A percentile compares a stretch with the other conserved stretches of the same genome.
Evolutionary conservation across 1,139 yeast species (phyloP).

Genomic region (Suhomyces ambrosiae): DNA sequence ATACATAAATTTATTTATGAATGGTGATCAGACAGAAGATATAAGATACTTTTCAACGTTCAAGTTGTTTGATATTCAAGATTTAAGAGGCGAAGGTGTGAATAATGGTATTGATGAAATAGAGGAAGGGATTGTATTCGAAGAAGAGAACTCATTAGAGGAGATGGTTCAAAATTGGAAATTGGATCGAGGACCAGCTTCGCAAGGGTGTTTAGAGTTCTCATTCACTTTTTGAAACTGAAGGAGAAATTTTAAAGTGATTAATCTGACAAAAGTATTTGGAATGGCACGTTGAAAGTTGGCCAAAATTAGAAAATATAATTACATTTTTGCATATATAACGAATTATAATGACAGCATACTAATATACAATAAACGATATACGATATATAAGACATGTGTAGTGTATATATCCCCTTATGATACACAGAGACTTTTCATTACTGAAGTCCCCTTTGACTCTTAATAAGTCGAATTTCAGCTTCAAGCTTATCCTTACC

Average conservation of each 20-base stretch:
- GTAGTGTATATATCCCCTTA: too few species aligned
- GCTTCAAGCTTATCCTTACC: slow-evolving; percentile 87
- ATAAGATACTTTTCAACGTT: slow-evolving; percentile 13
- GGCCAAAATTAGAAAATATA: too few species aligned
- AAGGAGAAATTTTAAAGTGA: too few species aligned
- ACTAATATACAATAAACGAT: slow-evolving; percentile 5
- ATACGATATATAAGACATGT: too few species aligned
- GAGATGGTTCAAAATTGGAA: not conserved
- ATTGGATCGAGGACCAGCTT: not conserved
- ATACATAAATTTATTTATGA: slow-evolving; percentile 9
- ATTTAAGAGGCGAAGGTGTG: slow-evolving; percentile 7
- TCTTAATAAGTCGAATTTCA: slow-evolving; percentile 64
- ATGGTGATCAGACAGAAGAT: not conserved
- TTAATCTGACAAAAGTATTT: too few species aligned
- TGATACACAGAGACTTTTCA: too few species aligned
- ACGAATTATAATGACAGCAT: slow-evolving; percentile 3
- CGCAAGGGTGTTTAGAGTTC: not conserved
- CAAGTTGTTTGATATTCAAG: slow-evolving; percentile 16
- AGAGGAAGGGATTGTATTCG: not conserved
- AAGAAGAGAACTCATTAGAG: slow-evolving; percentile 2
- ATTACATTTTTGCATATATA: not conserved
- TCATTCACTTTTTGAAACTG: not conserved
- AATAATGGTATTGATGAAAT: not conserved
- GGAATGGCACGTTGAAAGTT: too few species aligned
- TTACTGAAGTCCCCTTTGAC: slow-evolving; percentile 43